Evolutionary conservation across 2,329 filamentous ascomycete species (phyloP), one percentile per base, ranked within the genome.

Genomic region (Tolypocladium paradoxum): DNA sequence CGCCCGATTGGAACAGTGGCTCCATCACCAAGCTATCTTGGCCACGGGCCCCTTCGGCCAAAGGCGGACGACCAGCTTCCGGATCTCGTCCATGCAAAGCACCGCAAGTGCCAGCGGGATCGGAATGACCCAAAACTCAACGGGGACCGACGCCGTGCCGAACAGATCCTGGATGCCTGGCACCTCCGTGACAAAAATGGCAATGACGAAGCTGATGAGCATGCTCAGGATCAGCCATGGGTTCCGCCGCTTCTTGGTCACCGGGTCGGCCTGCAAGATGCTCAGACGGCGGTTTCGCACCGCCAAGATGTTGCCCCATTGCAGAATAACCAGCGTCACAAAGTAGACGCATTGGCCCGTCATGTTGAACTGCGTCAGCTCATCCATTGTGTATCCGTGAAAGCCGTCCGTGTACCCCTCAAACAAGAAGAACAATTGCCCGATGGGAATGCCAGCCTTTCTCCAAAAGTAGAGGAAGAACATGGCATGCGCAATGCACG

Each of bases 301-400:
- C 0, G 70, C 65, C 27, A 79, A 65, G 37, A 80, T 72, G 55
- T 79, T 79, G 2, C 76, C 76, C 72, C 75, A 77, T 54, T 80
- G 77, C 37, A 80, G 65, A 37, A 79, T 71, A 0, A 80, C 76
- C 1, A 80, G 66, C 0, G 73, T 76, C 12, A 80, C 73, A 53
- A 81, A 81, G 63, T 80, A 81, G 6, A 81, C 73, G 45, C 72
- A 70, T 58, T 78, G 76, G 3, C 74, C 76, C 0, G 69, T 70
- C 51, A 67, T 70, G 63, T 77, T 78, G 66, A 79, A 77, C 22
- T 72, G 58, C 1, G 60, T 68, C 3, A 80, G 68, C 57, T 79
- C 57, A 6, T 67, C 74, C 11, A 64, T 46, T 0, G 71, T 69
- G 63, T 78, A 77, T 0, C 76, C 76, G 54, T 73, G 70, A 58